Percentiles rank a stretch among this genome's conserved stretches.
These are phyloP conservation scores for Xylaria sp. DNA, from an alignment of 495 filamentous ascomycete species.

Conservation along the genomic window DNA sequence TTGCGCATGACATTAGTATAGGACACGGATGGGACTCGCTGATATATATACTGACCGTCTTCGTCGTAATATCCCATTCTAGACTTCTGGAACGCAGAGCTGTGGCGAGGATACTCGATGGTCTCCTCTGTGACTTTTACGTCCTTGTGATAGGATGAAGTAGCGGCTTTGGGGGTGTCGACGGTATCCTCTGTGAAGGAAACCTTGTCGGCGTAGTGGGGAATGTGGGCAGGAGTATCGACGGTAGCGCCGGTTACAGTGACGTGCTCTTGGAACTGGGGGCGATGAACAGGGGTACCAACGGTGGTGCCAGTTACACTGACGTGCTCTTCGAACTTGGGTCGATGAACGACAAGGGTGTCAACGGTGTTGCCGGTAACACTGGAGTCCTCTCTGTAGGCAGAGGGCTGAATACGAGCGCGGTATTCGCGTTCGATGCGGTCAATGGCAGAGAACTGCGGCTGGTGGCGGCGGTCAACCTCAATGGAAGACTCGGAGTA, in stretches of 20 bases:
- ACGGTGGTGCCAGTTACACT: slow-evolving; percentile 45
- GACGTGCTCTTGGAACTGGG: slow-evolving; percentile 24
- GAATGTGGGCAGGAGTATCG: slow-evolving; percentile 38
- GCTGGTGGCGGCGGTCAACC: slow-evolving; percentile 56
- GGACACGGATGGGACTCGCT: background rate
- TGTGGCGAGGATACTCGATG: slow-evolving; percentile 50
- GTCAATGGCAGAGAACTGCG: slow-evolving; percentile 70
- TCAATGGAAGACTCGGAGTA: slow-evolving; percentile 71
- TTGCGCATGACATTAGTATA: slow-evolving; percentile 25
- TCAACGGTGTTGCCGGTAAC: slow-evolving; percentile 47
- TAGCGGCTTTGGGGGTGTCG: slow-evolving; percentile 53
- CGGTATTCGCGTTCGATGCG: slow-evolving; percentile 86
- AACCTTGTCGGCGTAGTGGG: slow-evolving; percentile 34
- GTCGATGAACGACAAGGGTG: slow-evolving; percentile 33
- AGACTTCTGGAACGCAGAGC: slow-evolving; percentile 51
- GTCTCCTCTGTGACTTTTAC: slow-evolving; percentile 47
- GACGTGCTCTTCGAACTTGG: slow-evolving; percentile 41
- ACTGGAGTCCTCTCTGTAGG: slow-evolving; percentile 47
- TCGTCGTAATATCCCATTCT: slow-evolving; percentile 99
- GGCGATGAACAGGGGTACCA: slow-evolving; percentile 37
- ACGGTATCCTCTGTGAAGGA: slow-evolving; percentile 59
- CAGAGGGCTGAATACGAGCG: slow-evolving; percentile 69
- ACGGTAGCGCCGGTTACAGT: slow-evolving; percentile 44
- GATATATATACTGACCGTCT: slow-evolving; percentile 61
- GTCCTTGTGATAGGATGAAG: slow-evolving; percentile 48